A percentile compares a stretch with the other conserved stretches of the same genome.
Evolutionary conservation across 2,329 filamentous ascomycete genomes (phyloP).

Genomic region (Acephala macrosclerotiorum): DNA sequence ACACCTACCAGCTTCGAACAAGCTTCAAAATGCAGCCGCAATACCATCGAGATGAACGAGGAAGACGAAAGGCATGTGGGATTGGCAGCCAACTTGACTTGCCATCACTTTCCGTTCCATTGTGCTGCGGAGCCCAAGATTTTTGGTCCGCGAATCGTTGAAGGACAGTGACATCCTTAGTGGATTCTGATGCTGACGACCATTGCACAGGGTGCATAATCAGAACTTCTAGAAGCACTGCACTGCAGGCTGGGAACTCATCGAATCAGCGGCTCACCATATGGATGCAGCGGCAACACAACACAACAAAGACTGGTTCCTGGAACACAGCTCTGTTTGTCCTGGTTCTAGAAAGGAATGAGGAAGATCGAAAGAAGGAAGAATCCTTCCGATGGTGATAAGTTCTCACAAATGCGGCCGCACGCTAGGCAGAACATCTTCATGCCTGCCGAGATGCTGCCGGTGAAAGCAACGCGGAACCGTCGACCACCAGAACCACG

Average conservation of each 20-base stretch:
- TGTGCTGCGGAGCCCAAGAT: not conserved
- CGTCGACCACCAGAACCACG: no score
- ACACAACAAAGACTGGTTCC: not conserved
- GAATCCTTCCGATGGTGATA: no score
- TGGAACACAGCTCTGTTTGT: not conserved
- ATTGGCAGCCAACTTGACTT: not conserved
- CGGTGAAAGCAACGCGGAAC: no score
- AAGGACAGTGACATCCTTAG: not conserved
- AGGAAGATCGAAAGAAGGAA: no score
- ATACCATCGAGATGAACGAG: not conserved
- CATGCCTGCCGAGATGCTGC: no score
- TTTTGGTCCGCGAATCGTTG: not conserved
- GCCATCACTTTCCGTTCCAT: not conserved
- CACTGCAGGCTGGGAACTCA: no score
- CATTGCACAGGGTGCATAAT: not conserved
- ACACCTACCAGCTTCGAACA: not conserved
- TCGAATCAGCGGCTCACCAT: not conserved
- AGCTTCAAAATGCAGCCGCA: not conserved
- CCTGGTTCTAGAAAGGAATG: no score
- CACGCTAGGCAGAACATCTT: no score
- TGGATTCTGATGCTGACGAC: not conserved
- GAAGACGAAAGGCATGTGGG: not conserved
- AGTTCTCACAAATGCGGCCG: no score
- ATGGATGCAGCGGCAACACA: not conserved
- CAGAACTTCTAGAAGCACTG: not conserved